A percentile compares a stretch with the other conserved stretches of the same genome.
phyloP scores from a whole-genome alignment of 1,139 yeast species.

The Kodamaea plutei region DNA sequence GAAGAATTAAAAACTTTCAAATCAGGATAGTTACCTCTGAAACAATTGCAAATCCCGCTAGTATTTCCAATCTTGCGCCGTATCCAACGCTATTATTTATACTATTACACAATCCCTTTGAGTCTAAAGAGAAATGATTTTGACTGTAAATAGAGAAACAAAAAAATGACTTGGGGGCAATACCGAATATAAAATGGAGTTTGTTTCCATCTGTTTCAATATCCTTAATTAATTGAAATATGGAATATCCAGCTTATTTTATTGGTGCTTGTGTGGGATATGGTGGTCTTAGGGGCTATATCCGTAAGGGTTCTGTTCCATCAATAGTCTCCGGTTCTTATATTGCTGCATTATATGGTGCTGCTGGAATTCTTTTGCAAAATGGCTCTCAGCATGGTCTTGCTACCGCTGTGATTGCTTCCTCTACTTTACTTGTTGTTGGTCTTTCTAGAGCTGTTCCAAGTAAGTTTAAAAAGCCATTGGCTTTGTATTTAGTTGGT shows the following conservation, averaged over 20 bases:
- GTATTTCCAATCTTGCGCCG: too few relatives aligned
- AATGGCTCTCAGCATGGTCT: slow-evolving; percentile 76
- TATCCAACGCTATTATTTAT: too few relatives aligned
- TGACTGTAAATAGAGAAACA: too few relatives aligned
- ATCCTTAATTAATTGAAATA: too few relatives aligned
- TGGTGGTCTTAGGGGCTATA: slow-evolving; percentile 73
- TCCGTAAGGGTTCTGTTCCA: slow-evolving; percentile 73
- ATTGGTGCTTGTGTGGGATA: slow-evolving; percentile 68
- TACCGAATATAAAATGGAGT: too few relatives aligned
- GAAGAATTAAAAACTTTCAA: too few relatives aligned
- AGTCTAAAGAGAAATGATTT: too few relatives aligned
- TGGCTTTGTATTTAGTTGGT: slow-evolving; percentile 63
- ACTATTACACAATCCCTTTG: too few relatives aligned
- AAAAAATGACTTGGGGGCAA: too few relatives aligned
- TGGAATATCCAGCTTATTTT: slow-evolving; percentile 80
- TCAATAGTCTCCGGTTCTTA: slow-evolving; percentile 76
- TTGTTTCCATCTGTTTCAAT: too few relatives aligned
- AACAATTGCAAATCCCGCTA: too few relatives aligned
- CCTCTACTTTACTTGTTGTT: slow-evolving; percentile 60
- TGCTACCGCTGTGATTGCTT: slow-evolving; percentile 73
- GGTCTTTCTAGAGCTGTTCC: slow-evolving; percentile 67
- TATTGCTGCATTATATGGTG: slow-evolving; percentile 65
- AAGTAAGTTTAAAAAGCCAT: slow-evolving; percentile 60
- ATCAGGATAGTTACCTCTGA: too few relatives aligned
- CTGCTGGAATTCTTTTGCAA: slow-evolving; percentile 72